phyloP scores from a whole-genome alignment of 306 rosid species.

The Gastrolobium villosum region DNA sequence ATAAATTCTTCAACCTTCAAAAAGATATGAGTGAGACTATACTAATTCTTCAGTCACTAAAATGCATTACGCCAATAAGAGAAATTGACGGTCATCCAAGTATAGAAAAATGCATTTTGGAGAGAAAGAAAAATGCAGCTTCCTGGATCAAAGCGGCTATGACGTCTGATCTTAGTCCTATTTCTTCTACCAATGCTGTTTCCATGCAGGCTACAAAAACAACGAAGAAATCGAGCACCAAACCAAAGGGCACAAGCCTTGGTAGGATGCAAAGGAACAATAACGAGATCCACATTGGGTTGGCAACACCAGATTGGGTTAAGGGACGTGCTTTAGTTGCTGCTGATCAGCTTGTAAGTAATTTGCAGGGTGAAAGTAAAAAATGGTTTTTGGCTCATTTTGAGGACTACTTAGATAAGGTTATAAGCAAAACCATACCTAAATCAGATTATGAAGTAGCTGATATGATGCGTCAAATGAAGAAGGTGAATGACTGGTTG shows the following conservation, averaged over 20 bases:
- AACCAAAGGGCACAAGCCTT: conserved; percentile 30
- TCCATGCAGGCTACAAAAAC: conserved; percentile 18
- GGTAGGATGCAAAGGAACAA: conserved; percentile 30
- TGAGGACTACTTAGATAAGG: conserved; percentile 54
- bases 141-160: conserved; percentile 53
- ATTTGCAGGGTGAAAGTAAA: conserved; percentile 41
- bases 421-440: conserved; percentile 27
- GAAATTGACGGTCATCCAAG: conserved; percentile 30
- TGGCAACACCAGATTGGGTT: conserved; percentile 40
- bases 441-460: conserved; percentile 45
- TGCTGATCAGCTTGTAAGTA: conserved; percentile 27
- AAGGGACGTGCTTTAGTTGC: conserved; percentile 48
- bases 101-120: too few species aligned
- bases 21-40: conserved; percentile 36
- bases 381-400: conserved; percentile 52
- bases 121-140: conserved; percentile 50
- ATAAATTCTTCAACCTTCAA: conserved; percentile 43
- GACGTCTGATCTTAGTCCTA: conserved; percentile 48
- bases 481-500: conserved; percentile 56
- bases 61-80: conserved; percentile 28
- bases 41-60: conserved; percentile 38
- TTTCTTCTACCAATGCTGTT: conserved; percentile 1
- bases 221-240: conserved; percentile 9
- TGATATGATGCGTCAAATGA: conserved; percentile 53
- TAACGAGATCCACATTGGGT: conserved; percentile 19